phyloP scores from a whole-genome alignment of 345 rosid species.

The Microthlaspi erraticum region DNA sequence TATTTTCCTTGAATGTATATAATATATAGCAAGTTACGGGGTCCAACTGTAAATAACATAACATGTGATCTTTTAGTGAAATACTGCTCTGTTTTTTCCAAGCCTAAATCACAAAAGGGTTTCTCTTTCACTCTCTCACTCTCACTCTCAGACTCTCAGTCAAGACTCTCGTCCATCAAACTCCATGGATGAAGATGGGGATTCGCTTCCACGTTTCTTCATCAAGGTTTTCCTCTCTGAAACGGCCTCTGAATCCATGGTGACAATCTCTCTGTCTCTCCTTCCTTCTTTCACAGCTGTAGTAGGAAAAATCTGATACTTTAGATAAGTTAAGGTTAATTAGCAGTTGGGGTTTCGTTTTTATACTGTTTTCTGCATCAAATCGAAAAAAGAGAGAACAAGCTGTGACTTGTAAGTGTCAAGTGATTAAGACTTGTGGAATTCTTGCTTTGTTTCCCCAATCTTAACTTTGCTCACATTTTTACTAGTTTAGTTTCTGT shows the following conservation, averaged over 20 bases:
- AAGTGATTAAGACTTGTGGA: not conserved
- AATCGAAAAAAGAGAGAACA: not conserved
- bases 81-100: no score
- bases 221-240: slow-evolving; percentile 37
- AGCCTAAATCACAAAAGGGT: no score
- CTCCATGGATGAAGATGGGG: slow-evolving; percentile 17
- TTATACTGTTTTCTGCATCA: not conserved
- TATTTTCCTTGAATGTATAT: no score
- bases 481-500: no score
- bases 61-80: no score
- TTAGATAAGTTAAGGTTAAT: slow-evolving; percentile 7
- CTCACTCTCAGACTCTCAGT: no score
- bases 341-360: slow-evolving; percentile 2
- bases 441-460: not conserved
- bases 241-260: slow-evolving; percentile 20
- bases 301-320: not conserved
- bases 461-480: no score
- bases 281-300: not conserved
- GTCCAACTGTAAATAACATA: no score
- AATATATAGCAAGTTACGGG: no score
- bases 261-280: not conserved
- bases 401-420: not conserved
- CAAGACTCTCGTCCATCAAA: not conserved
- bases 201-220: slow-evolving; percentile 38
- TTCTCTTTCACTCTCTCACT: no score